Evolutionary conservation across 2,329 filamentous ascomycete species (phyloP).

Genomic region (Didymella glomerata): DNA sequence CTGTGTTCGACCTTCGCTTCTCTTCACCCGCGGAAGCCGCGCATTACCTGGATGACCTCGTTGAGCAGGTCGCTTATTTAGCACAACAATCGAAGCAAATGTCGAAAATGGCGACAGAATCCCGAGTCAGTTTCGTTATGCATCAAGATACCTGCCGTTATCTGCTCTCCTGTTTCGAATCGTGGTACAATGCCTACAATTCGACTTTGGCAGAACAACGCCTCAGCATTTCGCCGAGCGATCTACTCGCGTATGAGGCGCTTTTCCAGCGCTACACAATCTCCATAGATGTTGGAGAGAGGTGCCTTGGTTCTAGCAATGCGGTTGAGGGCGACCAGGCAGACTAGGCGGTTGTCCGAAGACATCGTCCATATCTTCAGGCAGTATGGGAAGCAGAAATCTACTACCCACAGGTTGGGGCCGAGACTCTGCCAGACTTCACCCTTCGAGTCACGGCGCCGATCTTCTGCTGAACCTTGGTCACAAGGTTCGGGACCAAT

Average conservation of each 20-base stretch:
- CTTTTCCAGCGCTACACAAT: background rate
- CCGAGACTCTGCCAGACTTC: background rate
- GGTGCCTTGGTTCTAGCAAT: background rate
- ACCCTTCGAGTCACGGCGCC: background rate
- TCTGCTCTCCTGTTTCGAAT: slow-evolving; percentile 12
- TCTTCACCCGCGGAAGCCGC: slow-evolving; percentile 10
- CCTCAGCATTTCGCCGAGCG: background rate
- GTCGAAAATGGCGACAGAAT: background rate
- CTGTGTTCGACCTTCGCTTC: slow-evolving; percentile 4
- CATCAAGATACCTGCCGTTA: slow-evolving; percentile 7
- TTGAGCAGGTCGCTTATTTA: slow-evolving; percentile 8
- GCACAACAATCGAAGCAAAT: slow-evolving; percentile 12
- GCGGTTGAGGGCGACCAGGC: background rate
- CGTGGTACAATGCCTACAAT: slow-evolving; percentile 14
- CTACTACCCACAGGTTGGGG: background rate
- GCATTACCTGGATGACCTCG: slow-evolving; percentile 12
- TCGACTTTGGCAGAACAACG: slow-evolving; percentile 9
- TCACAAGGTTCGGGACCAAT: too few relatives aligned
- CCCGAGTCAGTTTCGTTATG: background rate
- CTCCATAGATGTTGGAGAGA: background rate
- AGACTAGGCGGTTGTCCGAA: background rate
- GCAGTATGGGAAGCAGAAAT: background rate
- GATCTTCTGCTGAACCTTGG: background rate
- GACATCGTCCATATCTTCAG: background rate
- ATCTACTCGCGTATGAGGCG: slow-evolving; percentile 4